These are phyloP conservation scores for Solanum clarkiae DNA, from an alignment of 257 asterid species.

Conservation along the genomic window DNA sequence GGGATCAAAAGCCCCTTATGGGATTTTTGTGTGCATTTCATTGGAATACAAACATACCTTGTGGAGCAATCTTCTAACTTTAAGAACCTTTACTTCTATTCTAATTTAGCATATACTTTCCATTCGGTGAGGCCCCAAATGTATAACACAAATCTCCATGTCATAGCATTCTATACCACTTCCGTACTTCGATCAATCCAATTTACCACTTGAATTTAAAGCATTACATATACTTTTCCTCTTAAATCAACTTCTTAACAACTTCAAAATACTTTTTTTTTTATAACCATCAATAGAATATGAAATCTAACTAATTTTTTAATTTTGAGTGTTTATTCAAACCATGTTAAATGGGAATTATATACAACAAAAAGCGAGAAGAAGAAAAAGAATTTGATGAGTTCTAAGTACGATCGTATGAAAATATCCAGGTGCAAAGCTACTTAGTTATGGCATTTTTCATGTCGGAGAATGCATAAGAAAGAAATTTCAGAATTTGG, in stretches of 20 bases:
- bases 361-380: not conserved
- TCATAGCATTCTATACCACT: not conserved
- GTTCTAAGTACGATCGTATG: not conserved
- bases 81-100: not conserved
- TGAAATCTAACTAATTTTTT: not conserved
- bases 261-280: not conserved
- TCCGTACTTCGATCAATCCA: not conserved
- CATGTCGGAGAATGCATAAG: not conserved
- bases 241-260: not conserved
- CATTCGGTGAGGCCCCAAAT: not conserved
- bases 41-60: not conserved
- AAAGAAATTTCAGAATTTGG: not conserved
- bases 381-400: not conserved
- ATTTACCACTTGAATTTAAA: not conserved
- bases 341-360: not conserved
- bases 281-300: not conserved
- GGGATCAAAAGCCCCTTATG: not conserved
- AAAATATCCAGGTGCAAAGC: not conserved
- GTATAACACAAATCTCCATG: not conserved
- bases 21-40: not conserved
- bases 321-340: not conserved
- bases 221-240: not conserved
- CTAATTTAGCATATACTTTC: not conserved
- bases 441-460: not conserved
- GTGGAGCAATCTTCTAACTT: not conserved